Percentiles rank a stretch among this genome's conserved stretches.
These are phyloP conservation scores for Chaetoscypha palmicola DNA, from an alignment of 2,329 filamentous ascomycete species.

Conservation along the genomic window DNA sequence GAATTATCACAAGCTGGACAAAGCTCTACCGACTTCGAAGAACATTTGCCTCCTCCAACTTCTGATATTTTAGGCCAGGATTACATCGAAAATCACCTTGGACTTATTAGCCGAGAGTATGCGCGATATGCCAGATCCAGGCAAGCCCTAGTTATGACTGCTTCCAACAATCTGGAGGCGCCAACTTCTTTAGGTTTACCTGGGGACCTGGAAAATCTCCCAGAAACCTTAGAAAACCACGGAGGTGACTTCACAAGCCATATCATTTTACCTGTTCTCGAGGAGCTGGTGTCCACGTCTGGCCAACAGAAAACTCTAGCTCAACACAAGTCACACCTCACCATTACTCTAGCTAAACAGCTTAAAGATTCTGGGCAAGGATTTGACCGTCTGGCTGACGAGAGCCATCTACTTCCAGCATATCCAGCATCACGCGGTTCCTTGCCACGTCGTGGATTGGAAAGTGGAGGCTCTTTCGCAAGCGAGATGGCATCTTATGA, in stretches of 20 bases:
- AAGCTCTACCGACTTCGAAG: conserved; percentile 30
- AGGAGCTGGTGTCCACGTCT: conserved; percentile 44
- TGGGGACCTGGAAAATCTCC: not conserved
- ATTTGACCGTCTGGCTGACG: conserved; percentile 50
- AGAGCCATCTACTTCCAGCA: conserved; percentile 53
- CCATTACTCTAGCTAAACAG: conserved; percentile 42
- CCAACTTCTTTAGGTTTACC: not conserved
- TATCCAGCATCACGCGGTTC: conserved; percentile 38
- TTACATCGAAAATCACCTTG: conserved; percentile 18
- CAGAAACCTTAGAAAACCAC: not conserved
- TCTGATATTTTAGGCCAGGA: conserved; percentile 17
- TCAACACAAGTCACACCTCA: conserved; percentile 52
- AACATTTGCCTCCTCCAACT: not conserved
- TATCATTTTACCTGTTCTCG: conserved; percentile 50
- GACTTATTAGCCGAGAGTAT: conserved; percentile 46
- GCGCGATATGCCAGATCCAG: conserved; percentile 44
- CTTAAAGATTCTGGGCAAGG: conserved; percentile 43
- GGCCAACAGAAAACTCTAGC: conserved; percentile 51
- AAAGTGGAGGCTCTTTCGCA: conserved; percentile 37
- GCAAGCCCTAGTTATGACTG: conserved; percentile 38
- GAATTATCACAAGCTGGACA: conserved; percentile 48
- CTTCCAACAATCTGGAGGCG: not conserved
- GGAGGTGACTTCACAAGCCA: conserved; percentile 30
- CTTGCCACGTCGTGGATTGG: conserved; percentile 18
- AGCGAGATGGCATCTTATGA: conserved; percentile 37